These are phyloP conservation scores for Colletotrichum magnum DNA, from an alignment of 2,329 filamentous ascomycete genomes.

Conservation along the genomic window DNA sequence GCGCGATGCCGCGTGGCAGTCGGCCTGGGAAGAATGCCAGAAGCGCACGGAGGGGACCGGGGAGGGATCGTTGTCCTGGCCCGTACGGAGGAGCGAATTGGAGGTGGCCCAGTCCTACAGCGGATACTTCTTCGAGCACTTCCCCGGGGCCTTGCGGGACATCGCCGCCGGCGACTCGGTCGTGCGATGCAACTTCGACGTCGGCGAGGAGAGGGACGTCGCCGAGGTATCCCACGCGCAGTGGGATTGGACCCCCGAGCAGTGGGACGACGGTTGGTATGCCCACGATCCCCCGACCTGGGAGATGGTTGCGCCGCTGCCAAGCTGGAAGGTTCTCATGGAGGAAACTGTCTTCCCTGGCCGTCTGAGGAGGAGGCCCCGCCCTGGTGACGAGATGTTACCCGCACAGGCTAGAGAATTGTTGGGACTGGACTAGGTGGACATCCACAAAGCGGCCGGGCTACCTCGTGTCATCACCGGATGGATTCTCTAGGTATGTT, in stretches of 20 bases:
- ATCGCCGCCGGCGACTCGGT: neutral
- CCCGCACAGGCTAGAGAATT: too few relatives aligned
- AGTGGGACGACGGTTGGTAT: constrained; percentile 1
- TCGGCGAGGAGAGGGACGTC: neutral
- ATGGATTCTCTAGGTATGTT: too few relatives aligned
- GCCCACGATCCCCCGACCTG: neutral
- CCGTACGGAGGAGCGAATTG: too few relatives aligned
- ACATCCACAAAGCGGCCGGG: too few relatives aligned
- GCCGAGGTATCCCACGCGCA: neutral
- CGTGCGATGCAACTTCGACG: neutral
- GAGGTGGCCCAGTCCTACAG: neutral
- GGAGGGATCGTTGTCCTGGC: neutral
- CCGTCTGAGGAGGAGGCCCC: too few relatives aligned
- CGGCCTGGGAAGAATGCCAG: neutral
- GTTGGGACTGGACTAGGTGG: too few relatives aligned
- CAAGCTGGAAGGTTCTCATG: neutral
- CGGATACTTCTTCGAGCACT: neutral
- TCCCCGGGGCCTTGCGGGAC: neutral
- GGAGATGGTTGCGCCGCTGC: constrained; percentile 1
- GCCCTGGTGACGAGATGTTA: too few relatives aligned
- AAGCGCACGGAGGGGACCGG: neutral
- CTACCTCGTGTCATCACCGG: too few relatives aligned
- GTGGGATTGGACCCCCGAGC: neutral
- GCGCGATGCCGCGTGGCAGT: constrained; percentile 6
- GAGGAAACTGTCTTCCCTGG: too few relatives aligned